A percentile compares a stretch with the other conserved stretches of the same genome.
phyloP scores from a whole-genome alignment of 495 filamentous ascomycete genomes.

The Aspergillus diversus region DNA sequence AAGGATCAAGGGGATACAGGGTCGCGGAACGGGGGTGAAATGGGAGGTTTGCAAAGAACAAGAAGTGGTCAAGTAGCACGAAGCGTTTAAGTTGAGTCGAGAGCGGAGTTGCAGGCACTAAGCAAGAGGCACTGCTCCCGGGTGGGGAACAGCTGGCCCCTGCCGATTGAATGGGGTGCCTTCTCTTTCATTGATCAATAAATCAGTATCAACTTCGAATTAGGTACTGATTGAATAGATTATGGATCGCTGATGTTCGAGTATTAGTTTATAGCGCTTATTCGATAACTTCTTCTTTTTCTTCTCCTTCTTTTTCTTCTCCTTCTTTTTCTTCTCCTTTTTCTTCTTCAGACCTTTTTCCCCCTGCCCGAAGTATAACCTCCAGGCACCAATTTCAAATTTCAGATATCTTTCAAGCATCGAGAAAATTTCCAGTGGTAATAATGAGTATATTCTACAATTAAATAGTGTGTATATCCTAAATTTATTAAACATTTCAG shows the following conservation, averaged over 20 bases:
- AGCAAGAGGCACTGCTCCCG: constrained; percentile 16
- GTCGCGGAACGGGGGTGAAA: constrained; percentile 20
- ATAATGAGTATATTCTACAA: background rate
- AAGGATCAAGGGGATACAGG: constrained; percentile 17
- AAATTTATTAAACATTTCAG: too few species aligned
- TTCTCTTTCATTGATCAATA: background rate
- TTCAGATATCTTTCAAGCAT: too few species aligned
- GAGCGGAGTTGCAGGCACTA: constrained; percentile 22
- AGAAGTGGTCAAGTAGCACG: constrained; percentile 27
- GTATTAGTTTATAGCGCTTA: background rate
- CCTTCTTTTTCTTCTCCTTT: background rate
- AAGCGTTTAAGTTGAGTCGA: constrained; percentile 12
- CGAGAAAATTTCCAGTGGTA: too few species aligned
- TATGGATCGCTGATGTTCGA: too few species aligned
- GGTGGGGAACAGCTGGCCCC: constrained; percentile 8
- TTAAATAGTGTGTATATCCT: too few species aligned
- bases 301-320: background rate
- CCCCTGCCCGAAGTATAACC: background rate
- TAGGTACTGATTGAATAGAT: too few species aligned
- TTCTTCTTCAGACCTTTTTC: background rate
- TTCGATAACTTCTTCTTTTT: background rate
- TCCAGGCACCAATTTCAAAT: too few species aligned
- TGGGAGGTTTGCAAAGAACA: constrained; percentile 3
- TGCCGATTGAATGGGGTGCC: background rate
- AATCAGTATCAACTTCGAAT: background rate